Percentiles rank a stretch among this genome's conserved stretches.
phyloP scores from a whole-genome alignment of 1,284 basidiomycete species.

The Neonothopanus nambi region DNA sequence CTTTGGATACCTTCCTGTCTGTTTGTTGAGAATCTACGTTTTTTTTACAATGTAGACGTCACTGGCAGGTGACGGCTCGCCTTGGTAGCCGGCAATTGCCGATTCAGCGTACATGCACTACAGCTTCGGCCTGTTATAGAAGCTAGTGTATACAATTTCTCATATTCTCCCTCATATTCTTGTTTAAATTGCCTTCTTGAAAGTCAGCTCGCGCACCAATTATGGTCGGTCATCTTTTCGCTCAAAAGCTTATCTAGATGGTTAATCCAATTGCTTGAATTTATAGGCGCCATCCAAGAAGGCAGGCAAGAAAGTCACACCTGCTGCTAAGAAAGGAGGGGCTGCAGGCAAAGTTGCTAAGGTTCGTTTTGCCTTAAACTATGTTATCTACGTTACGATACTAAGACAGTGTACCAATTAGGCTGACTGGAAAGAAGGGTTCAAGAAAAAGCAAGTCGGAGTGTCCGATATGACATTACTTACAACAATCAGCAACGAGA shows the following conservation, averaged over 20 bases:
- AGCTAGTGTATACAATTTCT: not conserved
- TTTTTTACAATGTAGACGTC: too few relatives aligned
- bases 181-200: not conserved
- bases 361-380: slow-evolving; percentile 36
- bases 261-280: not conserved
- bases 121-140: not conserved
- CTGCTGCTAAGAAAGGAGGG: slow-evolving; percentile 64
- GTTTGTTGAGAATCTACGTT: not conserved
- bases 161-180: not conserved
- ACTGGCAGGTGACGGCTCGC: too few relatives aligned
- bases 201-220: not conserved
- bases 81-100: slow-evolving; percentile 6
- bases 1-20: not conserved
- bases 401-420: slow-evolving; percentile 32
- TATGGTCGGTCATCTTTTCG: not conserved
- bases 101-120: not conserved
- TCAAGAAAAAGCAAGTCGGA: slow-evolving; percentile 97
- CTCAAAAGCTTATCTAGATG: not conserved
- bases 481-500: slow-evolving; percentile 96
- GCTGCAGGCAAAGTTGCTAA: slow-evolving; percentile 71
- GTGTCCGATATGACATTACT: slow-evolving; percentile 99
- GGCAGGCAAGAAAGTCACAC: slow-evolving; percentile 82
- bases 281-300: slow-evolving; percentile 86
- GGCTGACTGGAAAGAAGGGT: slow-evolving; percentile 98
- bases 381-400: not conserved